Evolutionary conservation across 2,329 filamentous ascomycete genomes (phyloP), one percentile per base, ranked within the genome.

Genomic region (Scorias spongiosa): DNA sequence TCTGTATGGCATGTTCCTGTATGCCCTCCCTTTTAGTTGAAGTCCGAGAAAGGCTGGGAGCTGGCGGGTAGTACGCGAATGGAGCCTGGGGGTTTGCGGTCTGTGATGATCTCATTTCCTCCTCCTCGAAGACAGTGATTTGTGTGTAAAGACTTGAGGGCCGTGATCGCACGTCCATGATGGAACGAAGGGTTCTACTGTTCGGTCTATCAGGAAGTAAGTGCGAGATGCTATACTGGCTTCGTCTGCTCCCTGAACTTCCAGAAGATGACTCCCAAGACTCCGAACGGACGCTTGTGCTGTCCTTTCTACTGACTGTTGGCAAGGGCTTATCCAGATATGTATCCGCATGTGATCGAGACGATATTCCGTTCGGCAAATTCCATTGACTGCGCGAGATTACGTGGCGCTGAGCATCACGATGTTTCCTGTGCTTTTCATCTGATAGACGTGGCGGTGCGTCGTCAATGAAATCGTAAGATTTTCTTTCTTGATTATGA

Each of bases 381-480:
- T 40, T n/a, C 54, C 52, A 55, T 30, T 46, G 15, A 2, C 47
- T 53, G 28, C 46, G 48, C 1, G 43, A 47, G 34, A 44, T 44
- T 7, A 44, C 37, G 20, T 46, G 50, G 10, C 44, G 49, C 40
- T 46, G 38, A 6, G 48, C 39, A 42, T 52, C 47, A 10, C 34
- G 12, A 18, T 43, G 39, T 40, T 45, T 28, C 17, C 42, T 46
- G 36, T 50, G 41, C 15, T 46, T 49, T 40, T 51, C 52, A 8
- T 48, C 49, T 18, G 54, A 51, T 32, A 52, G 49, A 1, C 50
- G 49, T 8, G 56, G 48, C 15, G 58, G 53, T 9, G 48, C 52
- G 29, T 58, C 51, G 45, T 60, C 57, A 10, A 56, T 46, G 42
- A 62, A 61, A 43, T 61, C 58, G 37, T 58, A 60, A n/a, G 56